These are phyloP conservation scores for Thalassiosira profunda DNA, from an alignment of 108 stramenopile genomes.

Conservation along the genomic window DNA sequence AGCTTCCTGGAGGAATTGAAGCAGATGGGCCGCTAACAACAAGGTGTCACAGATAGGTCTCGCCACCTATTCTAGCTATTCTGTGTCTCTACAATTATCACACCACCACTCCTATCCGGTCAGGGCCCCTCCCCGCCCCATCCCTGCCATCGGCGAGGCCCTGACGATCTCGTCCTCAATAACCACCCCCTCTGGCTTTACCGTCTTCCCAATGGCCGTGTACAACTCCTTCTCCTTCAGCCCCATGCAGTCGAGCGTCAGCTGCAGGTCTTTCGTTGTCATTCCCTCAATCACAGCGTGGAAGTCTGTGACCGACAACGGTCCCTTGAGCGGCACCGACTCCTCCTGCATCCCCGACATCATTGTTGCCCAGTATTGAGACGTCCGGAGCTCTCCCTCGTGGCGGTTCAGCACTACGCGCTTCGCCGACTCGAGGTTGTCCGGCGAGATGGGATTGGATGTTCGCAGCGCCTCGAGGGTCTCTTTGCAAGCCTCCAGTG, in stretches of 20 bases:
- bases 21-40: too few species aligned
- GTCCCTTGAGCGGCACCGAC: constrained; percentile 91
- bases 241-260: constrained; percentile 79
- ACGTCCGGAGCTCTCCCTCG: constrained; percentile 89
- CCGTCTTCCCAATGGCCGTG: constrained; percentile 87
- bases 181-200: constrained; percentile 70
- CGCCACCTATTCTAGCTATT: too few species aligned
- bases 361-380: constrained; percentile 91
- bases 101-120: constrained; percentile 53
- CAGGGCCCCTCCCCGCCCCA: constrained; percentile 88
- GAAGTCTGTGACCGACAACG: constrained; percentile 91
- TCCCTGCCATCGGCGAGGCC: constrained; percentile 82
- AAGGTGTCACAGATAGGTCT: too few species aligned
- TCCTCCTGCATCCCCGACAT: constrained; percentile 97
- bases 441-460: constrained; percentile 77
- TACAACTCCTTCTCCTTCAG: constrained; percentile 81
- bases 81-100: too few species aligned
- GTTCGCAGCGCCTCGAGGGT: constrained; percentile 81
- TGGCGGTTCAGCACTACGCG: constrained; percentile 95
- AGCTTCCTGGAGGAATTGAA: constrained; percentile 96
- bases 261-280: constrained; percentile 88
- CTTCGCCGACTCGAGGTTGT: constrained; percentile 96
- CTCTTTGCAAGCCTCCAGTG: constrained; percentile 95
- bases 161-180: constrained; percentile 77
- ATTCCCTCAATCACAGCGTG: constrained; percentile 90